Percentiles rank a stretch among this genome's conserved stretches.
phyloP scores from a whole-genome alignment of 2,329 filamentous ascomycete genomes.

The Aureobasidium sp. region DNA sequence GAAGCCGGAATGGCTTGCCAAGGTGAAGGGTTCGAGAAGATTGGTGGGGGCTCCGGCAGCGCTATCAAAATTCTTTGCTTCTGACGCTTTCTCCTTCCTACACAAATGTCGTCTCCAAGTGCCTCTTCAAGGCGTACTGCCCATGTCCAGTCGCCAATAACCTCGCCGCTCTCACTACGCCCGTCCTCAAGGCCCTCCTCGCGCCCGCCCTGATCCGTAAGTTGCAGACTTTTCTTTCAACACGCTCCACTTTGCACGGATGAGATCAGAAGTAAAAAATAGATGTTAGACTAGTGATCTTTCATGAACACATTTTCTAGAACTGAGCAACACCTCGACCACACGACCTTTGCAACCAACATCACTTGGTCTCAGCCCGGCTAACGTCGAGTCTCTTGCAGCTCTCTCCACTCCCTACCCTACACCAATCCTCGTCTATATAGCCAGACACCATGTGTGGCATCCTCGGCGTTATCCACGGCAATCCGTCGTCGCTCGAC shows the following conservation, averaged over 20 bases:
- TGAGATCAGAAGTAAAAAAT: constrained; percentile 21
- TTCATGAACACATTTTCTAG: constrained; percentile 15
- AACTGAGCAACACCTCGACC: constrained; percentile 6
- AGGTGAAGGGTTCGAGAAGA: neutral
- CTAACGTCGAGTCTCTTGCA: constrained; percentile 15
- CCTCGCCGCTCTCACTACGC: neutral
- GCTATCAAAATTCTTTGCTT: neutral
- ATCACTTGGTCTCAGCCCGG: constrained; percentile 1
- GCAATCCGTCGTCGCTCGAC: constrained; percentile 31
- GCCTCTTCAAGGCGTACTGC: constrained; percentile 4
- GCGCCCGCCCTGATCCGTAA: constrained; percentile 5
- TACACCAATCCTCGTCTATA: neutral
- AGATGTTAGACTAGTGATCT: constrained; percentile 41
- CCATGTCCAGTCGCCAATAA: neutral
- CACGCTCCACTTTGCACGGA: constrained; percentile 17
- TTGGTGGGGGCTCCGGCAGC: neutral
- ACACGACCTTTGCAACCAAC: neutral
- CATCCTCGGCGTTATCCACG: constrained; percentile 44
- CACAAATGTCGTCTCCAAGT: constrained; percentile 10
- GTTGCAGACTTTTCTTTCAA: constrained; percentile 6
- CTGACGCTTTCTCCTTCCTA: neutral
- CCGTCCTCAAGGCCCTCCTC: neutral
- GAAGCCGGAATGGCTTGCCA: neutral
- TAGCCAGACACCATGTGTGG: constrained; percentile 39
- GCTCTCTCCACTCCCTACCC: neutral